Base-by-base conservation (phyloP, 192 early-diverging fungal species). In the Coemansia aciculifera region DNA sequence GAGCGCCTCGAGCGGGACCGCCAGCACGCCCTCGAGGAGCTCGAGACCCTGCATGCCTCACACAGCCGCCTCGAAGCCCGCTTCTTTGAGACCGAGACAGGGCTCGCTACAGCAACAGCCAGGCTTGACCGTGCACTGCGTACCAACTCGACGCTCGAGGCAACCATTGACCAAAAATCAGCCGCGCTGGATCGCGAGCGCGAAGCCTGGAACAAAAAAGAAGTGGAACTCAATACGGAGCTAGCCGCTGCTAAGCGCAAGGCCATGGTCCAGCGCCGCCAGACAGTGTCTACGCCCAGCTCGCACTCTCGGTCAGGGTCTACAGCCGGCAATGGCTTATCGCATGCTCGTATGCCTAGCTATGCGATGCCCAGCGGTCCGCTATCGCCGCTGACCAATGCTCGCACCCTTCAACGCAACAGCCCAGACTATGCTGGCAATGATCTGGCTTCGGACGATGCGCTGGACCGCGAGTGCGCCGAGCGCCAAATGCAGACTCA, bases 61-160 rank as follows among this genome's bases (percentile, higher is more conserved):
- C 74, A 84, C 69, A 73, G 63, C 59, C 74, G 77, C 13, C 60
- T 84, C 42, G 82, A 84, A 54, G 31, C 71, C 12, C 82, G 71
- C 31, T 65, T 74, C 42, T 84, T 77, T 42, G 71, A 67, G 15
- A 49, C 65, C 34, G 82, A 84, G 36, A 21, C 71, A 3, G 70
- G 74, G 63, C 69, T 84, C 21, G 40, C 44, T 2, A 43, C 65
- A 3, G 60, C 74, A 5, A 52, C 39, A 8, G 48, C 71, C 23
- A 63, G 69, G 64, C 68, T 73, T 9, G 74, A 79, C 43, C 67
- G 67, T 31, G 40, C 63, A 15, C 69, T 67, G 51, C 82, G 82
- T 36, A 63, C 43, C 36, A 68, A 62, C 21, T 49, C 71, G 5
- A 67, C 71, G 36, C 59, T 72, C 15, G 66, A 72, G 40, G 29